phyloP scores from a whole-genome alignment of 1,139 yeast genomes.

The Lodderomyces metapsilosis region DNA sequence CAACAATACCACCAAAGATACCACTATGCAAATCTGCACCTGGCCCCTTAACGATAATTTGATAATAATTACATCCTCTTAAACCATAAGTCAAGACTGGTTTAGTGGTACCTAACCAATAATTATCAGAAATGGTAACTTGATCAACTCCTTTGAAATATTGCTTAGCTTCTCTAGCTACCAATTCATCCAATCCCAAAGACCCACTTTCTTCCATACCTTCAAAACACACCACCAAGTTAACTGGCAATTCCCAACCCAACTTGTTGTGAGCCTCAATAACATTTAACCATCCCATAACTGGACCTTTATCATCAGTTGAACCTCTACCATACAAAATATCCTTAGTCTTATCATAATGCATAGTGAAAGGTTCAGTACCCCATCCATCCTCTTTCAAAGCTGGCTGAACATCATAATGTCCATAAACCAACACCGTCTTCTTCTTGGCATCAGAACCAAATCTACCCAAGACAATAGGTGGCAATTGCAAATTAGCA shows the following conservation, averaged over 20 bases:
- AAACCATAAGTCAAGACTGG: constrained; percentile 97
- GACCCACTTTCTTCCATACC: constrained; percentile 99
- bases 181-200: constrained; percentile 80
- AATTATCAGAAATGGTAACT: constrained; percentile 94
- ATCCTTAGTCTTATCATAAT: constrained; percentile 54
- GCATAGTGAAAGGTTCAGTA: constrained; percentile 82
- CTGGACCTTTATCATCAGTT: constrained; percentile 98
- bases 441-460: constrained; percentile 81
- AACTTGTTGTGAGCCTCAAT: constrained; percentile 86
- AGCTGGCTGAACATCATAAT: constrained; percentile 98
- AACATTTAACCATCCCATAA: constrained; percentile 93
- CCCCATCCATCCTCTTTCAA: constrained; percentile 90
- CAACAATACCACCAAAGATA: constrained; percentile 93
- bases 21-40: constrained; percentile 98
- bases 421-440: constrained; percentile 90
- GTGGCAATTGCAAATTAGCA: constrained; percentile 74
- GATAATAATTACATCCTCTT: constrained; percentile 95
- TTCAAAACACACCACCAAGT: constrained; percentile 88
- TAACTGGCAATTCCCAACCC: constrained; percentile 89
- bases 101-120: constrained; percentile 96
- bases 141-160: constrained; percentile 90
- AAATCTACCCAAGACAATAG: constrained; percentile 83
- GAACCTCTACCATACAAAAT: constrained; percentile 89
- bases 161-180: constrained; percentile 69
- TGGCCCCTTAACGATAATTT: constrained; percentile 80